Base-by-base conservation (phyloP, 768 basidiomycete genomes). In the Auricularia heimuer region DNA sequence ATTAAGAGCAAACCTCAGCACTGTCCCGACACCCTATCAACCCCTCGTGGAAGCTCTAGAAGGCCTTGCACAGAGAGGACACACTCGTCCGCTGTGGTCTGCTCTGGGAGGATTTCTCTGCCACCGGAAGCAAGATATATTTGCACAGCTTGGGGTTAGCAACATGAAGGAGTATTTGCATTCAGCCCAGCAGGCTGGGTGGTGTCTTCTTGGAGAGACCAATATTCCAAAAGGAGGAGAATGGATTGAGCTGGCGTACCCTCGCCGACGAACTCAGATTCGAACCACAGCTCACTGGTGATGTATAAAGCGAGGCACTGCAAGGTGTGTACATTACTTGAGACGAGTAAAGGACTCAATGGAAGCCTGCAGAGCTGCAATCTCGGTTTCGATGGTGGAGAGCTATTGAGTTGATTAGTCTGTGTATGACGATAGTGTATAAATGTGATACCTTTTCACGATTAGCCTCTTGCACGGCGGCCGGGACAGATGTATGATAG, bases 401-500 rank as follows among this genome's bases (percentile, higher is more conserved):
- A 86, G 81, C 92, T 93, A 73, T 56, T 35, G 33, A n/a, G 61
- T 10, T 65, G 58, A 56, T 70, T 16, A 35, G n/a, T 14, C 62
- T 35, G n/a, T 36, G 10, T 60, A 67, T 61, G 66, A 36, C 65
- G 18, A 21, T 67, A 29, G 36, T 33, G 6, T 60, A 33, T 42
- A 29, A 12, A 54, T 3, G 12, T 71, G 82, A 54, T 68, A 94
- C 92, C 87, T 90, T 94, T 39, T 95, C 94, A 35, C 85, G 81
- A 71, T 94, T 96, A 14, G 81, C 76, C 7, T 79, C 71, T 54
- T 89, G 81, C 47, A 95, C 93, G 66, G 85, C 85, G 65, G 80
- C 85, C 0, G 94, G 94, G 4, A 96, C 88, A 62, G 88, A 89
- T 35, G 81, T 81, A 70, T 83, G 83, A 73, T 98, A 97, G 70